phyloP scores from a whole-genome alignment of 352 stramenopile genomes.

The Phytophthora macrochlamydospora region DNA sequence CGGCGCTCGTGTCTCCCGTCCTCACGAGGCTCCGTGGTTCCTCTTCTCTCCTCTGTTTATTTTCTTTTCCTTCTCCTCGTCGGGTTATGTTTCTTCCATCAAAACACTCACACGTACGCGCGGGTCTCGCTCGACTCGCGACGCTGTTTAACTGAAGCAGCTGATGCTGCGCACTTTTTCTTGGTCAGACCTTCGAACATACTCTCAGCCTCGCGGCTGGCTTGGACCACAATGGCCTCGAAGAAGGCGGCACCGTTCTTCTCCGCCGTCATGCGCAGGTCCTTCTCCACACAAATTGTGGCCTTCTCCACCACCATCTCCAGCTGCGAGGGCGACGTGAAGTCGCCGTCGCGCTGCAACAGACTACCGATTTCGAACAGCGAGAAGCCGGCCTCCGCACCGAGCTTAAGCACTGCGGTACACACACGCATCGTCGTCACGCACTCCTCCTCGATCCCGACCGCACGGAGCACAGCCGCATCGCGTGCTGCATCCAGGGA shows the following conservation, averaged over 20 bases:
- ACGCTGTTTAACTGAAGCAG: constrained; percentile 70
- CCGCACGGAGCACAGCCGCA: constrained; percentile 58
- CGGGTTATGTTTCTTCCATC: constrained; percentile 54
- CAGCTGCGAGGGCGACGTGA: constrained; percentile 74
- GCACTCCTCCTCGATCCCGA: constrained; percentile 84
- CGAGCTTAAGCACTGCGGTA: constrained; percentile 76
- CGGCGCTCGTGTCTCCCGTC: constrained; percentile 7
- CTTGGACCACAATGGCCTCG: constrained; percentile 63
- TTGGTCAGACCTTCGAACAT: constrained; percentile 75
- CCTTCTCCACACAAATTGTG: constrained; percentile 33
- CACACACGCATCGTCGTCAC: constrained; percentile 84
- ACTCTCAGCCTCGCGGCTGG: constrained; percentile 33
- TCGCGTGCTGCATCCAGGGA: constrained; percentile 66
- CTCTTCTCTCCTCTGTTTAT: constrained; percentile 34
- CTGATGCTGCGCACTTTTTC: constrained; percentile 91
- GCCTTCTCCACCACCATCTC: constrained; percentile 72
- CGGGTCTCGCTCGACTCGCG: constrained; percentile 12
- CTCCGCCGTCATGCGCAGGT: constrained; percentile 37
- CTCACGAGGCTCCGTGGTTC: constrained; percentile 20
- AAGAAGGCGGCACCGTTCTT: constrained; percentile 44
- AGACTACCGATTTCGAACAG: constrained; percentile 84
- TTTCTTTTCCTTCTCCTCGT: constrained; percentile 29
- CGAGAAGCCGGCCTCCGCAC: constrained; percentile 80
- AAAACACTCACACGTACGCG: constrained; percentile 53
- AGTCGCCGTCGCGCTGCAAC: constrained; percentile 83